Evolutionary conservation across 192 early-diverging fungal genomes (phyloP).

Genomic region (Hyaloraphidium curvatum): DNA sequence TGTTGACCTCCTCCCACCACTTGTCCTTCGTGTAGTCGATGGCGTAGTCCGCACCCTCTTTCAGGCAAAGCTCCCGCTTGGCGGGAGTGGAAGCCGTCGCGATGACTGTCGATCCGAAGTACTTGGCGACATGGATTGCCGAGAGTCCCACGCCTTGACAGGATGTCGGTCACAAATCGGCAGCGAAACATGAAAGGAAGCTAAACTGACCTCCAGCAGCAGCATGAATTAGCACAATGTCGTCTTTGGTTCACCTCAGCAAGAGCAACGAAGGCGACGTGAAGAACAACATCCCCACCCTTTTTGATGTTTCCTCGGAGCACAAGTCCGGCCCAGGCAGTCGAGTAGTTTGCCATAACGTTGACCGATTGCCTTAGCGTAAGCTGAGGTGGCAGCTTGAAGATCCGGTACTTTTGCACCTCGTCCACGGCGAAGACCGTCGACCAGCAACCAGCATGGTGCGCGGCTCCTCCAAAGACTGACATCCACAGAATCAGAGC

Average conservation of each 20-base stretch:
- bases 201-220: no score
- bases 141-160: slow-evolving; percentile 74
- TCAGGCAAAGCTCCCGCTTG: not conserved
- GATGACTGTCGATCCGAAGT: not conserved
- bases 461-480: not conserved
- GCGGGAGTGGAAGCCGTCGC: not conserved
- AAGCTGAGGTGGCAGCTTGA: not conserved
- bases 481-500: no score
- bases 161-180: no score
- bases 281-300: no score
- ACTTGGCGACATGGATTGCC: slow-evolving; percentile 76
- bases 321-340: slow-evolving; percentile 1
- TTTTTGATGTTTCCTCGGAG: slow-evolving; percentile 1
- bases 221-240: no score
- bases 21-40: not conserved
- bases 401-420: not conserved
- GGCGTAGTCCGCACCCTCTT: not conserved
- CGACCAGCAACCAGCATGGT: not conserved
- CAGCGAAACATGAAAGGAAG: no score
- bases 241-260: no score
- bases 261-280: no score
- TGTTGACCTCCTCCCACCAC: not conserved
- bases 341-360: not conserved
- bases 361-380: not conserved
- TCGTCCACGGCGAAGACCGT: not conserved